phyloP scores from a whole-genome alignment of 768 basidiomycete genomes.

The Russula olivacea region DNA sequence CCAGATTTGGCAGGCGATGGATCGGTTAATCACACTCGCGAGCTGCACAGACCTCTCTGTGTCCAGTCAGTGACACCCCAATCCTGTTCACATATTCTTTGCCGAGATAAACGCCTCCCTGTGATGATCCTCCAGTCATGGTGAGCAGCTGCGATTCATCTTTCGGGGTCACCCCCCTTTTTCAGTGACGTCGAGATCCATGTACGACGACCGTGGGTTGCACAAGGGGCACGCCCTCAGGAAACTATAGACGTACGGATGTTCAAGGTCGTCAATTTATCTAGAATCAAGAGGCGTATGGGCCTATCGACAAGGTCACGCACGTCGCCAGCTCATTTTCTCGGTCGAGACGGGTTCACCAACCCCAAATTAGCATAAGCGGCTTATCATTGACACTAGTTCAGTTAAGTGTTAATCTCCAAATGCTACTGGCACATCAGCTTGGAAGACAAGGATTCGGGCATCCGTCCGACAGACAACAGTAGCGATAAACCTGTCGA shows the following conservation, averaged over 20 bases:
- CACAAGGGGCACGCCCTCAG: background rate
- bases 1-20: too few species aligned
- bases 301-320: background rate
- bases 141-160: background rate
- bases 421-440: background rate
- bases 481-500: background rate
- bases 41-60: background rate
- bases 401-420: slow-evolving; percentile 1
- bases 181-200: background rate
- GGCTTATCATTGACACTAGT: background rate
- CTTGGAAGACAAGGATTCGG: background rate
- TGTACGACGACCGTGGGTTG: background rate
- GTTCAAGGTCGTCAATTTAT: background rate
- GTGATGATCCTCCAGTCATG: slow-evolving; percentile 3
- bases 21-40: background rate
- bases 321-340: background rate
- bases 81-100: background rate
- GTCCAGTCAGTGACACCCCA: background rate
- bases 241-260: background rate
- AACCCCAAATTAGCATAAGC: background rate
- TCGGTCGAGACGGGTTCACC: background rate
- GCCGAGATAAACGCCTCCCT: slow-evolving; percentile 1
- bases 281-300: background rate
- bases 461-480: background rate
- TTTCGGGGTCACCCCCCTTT: background rate